Conservation (phyloP, 345 rosid genomes). For the Citrus australasica region DNA sequence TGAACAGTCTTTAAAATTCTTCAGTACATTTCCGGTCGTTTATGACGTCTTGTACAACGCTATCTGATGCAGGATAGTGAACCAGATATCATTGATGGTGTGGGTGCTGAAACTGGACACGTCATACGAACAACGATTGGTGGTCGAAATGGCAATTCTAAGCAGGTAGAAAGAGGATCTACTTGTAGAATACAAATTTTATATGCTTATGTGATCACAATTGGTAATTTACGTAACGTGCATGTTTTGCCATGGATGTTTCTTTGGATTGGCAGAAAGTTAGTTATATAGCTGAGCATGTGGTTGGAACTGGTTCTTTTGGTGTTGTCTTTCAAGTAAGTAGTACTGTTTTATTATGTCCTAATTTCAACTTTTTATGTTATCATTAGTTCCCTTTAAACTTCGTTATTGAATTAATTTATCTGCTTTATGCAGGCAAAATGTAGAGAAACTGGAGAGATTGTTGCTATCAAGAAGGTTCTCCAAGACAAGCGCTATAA, state of each 20-base stretch:
- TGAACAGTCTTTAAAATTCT: not conserved
- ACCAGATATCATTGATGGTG: slow-evolving; percentile 80
- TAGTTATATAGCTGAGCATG: slow-evolving; percentile 90
- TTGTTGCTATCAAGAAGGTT: slow-evolving; percentile 96
- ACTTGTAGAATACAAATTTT: not conserved
- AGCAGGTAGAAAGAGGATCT: slow-evolving; percentile 53
- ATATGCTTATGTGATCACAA: not conserved
- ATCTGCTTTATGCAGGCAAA: slow-evolving; percentile 66
- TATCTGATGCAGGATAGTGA: slow-evolving; percentile 81
- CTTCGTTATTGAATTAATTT: slow-evolving; percentile 11
- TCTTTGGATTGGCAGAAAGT: slow-evolving; percentile 54
- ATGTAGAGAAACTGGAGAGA: slow-evolving; percentile 94
- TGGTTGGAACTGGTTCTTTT: slow-evolving; percentile 94
- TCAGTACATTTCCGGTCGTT: not conserved
- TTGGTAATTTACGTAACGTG: slow-evolving; percentile 6
- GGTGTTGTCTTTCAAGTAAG: slow-evolving; percentile 96
- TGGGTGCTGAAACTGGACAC: slow-evolving; percentile 89
- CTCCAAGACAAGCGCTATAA: slow-evolving; percentile 96
- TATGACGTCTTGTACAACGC: not conserved
- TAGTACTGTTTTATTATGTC: slow-evolving; percentile 11
- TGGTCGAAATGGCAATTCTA: slow-evolving; percentile 86
- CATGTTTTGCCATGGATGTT: slow-evolving; percentile 15
- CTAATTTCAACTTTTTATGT: not conserved
- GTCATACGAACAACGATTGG: slow-evolving; percentile 85
- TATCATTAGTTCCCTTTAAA: not conserved